phyloP scores from a whole-genome alignment of 75 land plant species.

The Cryptomeria japonica region DNA sequence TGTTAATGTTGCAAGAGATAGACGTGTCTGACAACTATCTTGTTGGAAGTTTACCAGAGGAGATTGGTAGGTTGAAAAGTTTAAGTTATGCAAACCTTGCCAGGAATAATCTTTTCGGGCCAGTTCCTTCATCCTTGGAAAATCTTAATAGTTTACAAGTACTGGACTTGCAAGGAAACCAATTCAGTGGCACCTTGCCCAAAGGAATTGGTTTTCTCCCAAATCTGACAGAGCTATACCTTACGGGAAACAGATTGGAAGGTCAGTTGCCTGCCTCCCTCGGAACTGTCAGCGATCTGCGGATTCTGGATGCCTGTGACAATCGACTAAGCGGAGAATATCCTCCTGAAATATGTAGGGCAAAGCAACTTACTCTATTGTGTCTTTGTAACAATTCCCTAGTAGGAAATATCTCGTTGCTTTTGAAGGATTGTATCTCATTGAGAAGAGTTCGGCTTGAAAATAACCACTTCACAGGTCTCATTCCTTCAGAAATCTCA shows the following conservation, averaged over 20 bases:
- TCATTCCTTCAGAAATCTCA: conserved; percentile 48
- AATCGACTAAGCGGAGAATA: no score
- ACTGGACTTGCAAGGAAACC: no score
- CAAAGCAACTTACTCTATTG: not conserved
- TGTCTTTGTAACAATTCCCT: not conserved
- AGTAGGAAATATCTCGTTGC: not conserved
- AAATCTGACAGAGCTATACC: conserved; percentile 5
- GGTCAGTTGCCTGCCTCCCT: not conserved
- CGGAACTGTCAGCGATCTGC: not conserved
- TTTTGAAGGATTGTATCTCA: no score
- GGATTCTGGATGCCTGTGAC: not conserved
- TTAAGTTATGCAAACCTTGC: conserved; percentile 5
- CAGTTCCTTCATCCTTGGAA: conserved; percentile 17
- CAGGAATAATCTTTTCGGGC: conserved; percentile 25
- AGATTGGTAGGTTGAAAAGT: conserved; percentile 19
- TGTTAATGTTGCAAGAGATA: conserved; percentile 27
- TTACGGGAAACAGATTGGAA: conserved; percentile 30
- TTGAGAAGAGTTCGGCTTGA: no score
- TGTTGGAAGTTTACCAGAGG: conserved; percentile 25
- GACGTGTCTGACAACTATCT: conserved; percentile 44
- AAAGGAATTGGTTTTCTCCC: no score
- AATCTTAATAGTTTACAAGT: not conserved
- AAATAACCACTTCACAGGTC: conserved; percentile 21
- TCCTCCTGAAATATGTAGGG: not conserved
- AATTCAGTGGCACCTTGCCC: conserved; percentile 47